phyloP scores from a whole-genome alignment of 1,139 yeast genomes.

The Debaryomyces subglobosus region DNA sequence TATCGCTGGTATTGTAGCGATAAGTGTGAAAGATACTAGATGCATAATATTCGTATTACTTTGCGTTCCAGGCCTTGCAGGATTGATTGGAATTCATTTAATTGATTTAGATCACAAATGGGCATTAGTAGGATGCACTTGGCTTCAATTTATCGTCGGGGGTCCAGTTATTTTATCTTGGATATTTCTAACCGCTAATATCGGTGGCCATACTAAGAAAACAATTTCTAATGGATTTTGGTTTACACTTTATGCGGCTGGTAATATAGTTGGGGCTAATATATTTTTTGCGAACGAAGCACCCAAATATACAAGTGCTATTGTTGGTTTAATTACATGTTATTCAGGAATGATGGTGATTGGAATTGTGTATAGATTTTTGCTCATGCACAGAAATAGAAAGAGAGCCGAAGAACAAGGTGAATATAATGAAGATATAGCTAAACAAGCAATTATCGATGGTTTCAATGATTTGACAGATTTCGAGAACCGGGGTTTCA shows the following conservation, averaged over 20 bases:
- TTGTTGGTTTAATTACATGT: conserved; percentile 29
- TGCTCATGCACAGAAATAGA: conserved; percentile 26
- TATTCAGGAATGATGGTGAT: conserved; percentile 31
- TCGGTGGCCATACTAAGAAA: conserved; percentile 30
- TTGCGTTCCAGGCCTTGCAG: conserved; percentile 27
- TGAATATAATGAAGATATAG: conserved; percentile 26
- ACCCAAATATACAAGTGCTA: conserved; percentile 32
- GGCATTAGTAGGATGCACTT: conserved; percentile 35
- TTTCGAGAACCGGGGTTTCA: conserved; percentile 33
- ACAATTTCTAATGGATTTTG: conserved; percentile 28
- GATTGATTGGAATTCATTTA: conserved; percentile 26
- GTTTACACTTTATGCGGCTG: conserved; percentile 33
- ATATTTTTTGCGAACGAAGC: conserved; percentile 32
- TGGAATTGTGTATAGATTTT: conserved; percentile 22
- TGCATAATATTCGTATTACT: conserved; percentile 21
- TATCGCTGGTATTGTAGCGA: conserved; percentile 26
- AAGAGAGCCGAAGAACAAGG: conserved; percentile 27
- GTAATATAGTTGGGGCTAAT: conserved; percentile 33
- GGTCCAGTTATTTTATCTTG: conserved; percentile 36
- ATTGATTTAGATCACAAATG: conserved; percentile 24
- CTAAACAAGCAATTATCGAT: conserved; percentile 30
- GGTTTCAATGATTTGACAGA: conserved; percentile 40
- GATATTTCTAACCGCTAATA: conserved; percentile 29
- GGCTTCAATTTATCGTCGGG: conserved; percentile 37
- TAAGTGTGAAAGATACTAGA: conserved; percentile 22